Base-by-base conservation (phyloP, 2,329 filamentous ascomycete genomes). In the Pyrenochaeta sp. region DNA sequence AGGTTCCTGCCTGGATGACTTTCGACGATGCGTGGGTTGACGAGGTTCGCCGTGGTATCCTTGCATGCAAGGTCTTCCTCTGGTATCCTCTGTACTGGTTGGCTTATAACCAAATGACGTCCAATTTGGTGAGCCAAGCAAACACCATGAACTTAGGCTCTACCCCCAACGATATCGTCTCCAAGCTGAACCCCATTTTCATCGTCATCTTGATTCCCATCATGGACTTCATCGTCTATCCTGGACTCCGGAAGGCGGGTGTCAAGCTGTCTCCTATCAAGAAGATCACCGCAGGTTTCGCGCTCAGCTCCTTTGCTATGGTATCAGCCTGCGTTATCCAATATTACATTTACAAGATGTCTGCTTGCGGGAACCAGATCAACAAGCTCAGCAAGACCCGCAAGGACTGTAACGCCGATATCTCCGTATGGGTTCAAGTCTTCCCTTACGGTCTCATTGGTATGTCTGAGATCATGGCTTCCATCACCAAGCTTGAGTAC, bases 1-100 rank as follows among this genome's bases (percentile, higher is more conserved):
- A 78, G 41, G 80, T 82, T 22, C 87, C 87, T 1, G 36, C 52
- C 0, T 90, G 87, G 87, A 90, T 90, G 86, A 89, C 84, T 0
- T 91, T 89, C 55, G 87, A 91, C 49, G 88, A 91, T 55, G 82
- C 82, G 44, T 91, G 87, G 86, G 87, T 91, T 6, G 87, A 90
- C 41, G 86, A 91, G 64, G 84, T 91, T 32, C 77, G 78, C 39
- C 85, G 88, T 68, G 87, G 87, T 45, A 42, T 67, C 11, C 51
- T 61, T 15, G 68, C 70, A 3, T 73, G 70, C 63, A 65, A 65
- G 18, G 67, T 73, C 6, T 74, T 74, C 44, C 46, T 84, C 44
- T 90, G 86, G 76, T 83, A 84, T 51, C 87, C 87, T 20, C 43
- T 67, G 0, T 66, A 62, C 44, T 66, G 60, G 60, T 38, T 65